Conservation (phyloP, 352 stramenopile genomes). For the Globisporangium canariense region DNA sequence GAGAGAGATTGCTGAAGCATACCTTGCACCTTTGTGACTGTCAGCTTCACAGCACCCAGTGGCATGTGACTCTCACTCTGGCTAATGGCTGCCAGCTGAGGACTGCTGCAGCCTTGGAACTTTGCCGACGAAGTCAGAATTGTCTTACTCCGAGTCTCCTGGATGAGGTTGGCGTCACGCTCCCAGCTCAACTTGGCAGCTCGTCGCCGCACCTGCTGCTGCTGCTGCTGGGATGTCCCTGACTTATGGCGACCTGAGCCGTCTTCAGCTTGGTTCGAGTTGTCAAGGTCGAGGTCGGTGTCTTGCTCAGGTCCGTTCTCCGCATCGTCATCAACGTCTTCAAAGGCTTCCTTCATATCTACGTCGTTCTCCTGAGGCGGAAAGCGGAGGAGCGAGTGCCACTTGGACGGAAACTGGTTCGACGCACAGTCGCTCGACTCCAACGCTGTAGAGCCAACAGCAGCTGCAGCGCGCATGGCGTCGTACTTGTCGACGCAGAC, state of each 20-base stretch:
- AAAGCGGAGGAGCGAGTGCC: slow-evolving; percentile 1
- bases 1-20: not conserved
- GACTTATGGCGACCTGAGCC: not conserved
- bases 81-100: not conserved
- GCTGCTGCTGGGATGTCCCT: not conserved
- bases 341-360: slow-evolving; percentile 1
- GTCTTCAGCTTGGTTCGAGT: not conserved
- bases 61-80: no score
- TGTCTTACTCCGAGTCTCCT: not conserved
- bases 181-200: not conserved
- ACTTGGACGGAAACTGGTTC: not conserved
- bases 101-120: not conserved
- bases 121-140: not conserved
- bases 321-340: not conserved
- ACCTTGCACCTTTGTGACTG: not conserved
- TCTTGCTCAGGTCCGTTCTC: not conserved
- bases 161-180: not conserved
- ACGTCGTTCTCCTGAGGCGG: not conserved
- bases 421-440: not conserved
- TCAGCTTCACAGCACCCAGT: not conserved
- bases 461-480: slow-evolving; percentile 1
- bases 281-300: not conserved
- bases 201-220: not conserved
- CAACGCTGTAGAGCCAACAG: not conserved
- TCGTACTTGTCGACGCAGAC: slow-evolving; percentile 8